phyloP scores from a whole-genome alignment of 345 rosid species.

The Toxicodendron radicans region DNA sequence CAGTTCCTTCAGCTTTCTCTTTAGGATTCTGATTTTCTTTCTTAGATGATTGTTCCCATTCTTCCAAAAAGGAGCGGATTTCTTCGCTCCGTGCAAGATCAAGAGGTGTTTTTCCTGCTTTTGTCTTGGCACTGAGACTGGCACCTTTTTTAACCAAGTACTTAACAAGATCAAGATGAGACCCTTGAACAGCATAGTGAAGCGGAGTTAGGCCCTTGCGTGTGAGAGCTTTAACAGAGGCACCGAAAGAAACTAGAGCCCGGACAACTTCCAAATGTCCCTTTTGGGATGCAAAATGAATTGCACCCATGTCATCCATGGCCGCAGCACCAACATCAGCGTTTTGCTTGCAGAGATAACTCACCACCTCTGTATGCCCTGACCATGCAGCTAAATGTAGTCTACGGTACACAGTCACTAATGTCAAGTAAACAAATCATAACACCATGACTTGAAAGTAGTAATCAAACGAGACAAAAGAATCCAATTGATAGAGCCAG shows the following conservation, averaged over 20 bases:
- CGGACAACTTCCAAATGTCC: slow-evolving; percentile 82
- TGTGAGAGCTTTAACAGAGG: slow-evolving; percentile 57
- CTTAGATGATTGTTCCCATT: slow-evolving; percentile 48
- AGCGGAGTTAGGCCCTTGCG: slow-evolving; percentile 93
- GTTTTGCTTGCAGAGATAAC: slow-evolving; percentile 80
- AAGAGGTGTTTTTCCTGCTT: slow-evolving; percentile 76
- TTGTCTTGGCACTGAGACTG: slow-evolving; percentile 56
- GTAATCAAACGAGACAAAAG: not conserved
- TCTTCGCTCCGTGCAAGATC: slow-evolving; percentile 71
- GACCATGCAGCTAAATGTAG: slow-evolving; percentile 98
- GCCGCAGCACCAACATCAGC: slow-evolving; percentile 98
- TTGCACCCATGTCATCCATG: slow-evolving; percentile 94
- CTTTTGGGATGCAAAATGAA: slow-evolving; percentile 96
- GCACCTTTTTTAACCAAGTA: slow-evolving; percentile 77
- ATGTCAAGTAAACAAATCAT: slow-evolving; percentile 45
- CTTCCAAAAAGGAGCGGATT: slow-evolving; percentile 49
- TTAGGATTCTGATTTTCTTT: slow-evolving; percentile 27
- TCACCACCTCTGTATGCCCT: slow-evolving; percentile 71
- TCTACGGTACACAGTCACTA: slow-evolving; percentile 37
- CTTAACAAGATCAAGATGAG: slow-evolving; percentile 74
- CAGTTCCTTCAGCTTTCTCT: slow-evolving; percentile 37
- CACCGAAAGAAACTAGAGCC: slow-evolving; percentile 61
- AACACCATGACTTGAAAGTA: slow-evolving; percentile 1
- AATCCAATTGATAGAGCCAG: slow-evolving; percentile 4
- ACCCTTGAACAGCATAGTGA: slow-evolving; percentile 91